Percentiles rank a stretch among this genome's conserved stretches.
These are phyloP conservation scores for Helotiales sp. DNA, from an alignment of 2,329 filamentous ascomycete species.

Conservation along the genomic window DNA sequence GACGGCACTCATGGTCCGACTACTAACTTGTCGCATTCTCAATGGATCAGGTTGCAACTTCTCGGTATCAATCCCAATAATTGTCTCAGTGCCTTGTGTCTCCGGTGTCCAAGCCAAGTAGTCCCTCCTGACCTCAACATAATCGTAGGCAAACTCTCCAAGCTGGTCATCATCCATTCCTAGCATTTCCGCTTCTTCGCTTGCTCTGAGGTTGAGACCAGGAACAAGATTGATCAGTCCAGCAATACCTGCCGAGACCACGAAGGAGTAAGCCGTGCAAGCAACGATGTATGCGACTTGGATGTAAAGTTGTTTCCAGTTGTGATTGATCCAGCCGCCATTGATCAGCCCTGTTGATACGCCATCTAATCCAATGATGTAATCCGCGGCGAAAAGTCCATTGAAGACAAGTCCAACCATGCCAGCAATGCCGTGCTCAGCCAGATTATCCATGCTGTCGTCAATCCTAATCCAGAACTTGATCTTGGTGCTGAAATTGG, in stretches of 20 bases:
- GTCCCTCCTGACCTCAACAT: not conserved
- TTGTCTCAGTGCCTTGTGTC: not conserved
- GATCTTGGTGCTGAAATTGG: constrained; percentile 67
- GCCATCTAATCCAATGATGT: constrained; percentile 73
- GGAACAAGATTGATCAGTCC: constrained; percentile 71
- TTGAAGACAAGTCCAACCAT: constrained; percentile 73
- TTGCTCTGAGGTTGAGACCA: not conserved
- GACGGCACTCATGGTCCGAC: not conserved
- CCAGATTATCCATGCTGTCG: constrained; percentile 71
- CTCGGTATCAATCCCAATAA: not conserved
- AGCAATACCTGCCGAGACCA: constrained; percentile 71
- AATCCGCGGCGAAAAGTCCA: constrained; percentile 67
- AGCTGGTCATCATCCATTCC: constrained; percentile 66
- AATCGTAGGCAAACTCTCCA: not conserved
- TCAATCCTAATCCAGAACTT: constrained; percentile 60
- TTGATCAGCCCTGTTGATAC: constrained; percentile 69
- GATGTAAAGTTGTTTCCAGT: constrained; percentile 74
- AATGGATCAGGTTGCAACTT: not conserved
- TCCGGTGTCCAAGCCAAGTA: not conserved
- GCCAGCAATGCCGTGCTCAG: constrained; percentile 69
- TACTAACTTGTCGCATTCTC: not conserved
- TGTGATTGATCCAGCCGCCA: constrained; percentile 75
- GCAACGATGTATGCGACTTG: constrained; percentile 77
- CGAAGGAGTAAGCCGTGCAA: constrained; percentile 68
- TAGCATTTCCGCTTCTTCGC: constrained; percentile 77